Base-by-base conservation (phyloP, 768 basidiomycete genomes). In the Mycena albidolilacea region DNA sequence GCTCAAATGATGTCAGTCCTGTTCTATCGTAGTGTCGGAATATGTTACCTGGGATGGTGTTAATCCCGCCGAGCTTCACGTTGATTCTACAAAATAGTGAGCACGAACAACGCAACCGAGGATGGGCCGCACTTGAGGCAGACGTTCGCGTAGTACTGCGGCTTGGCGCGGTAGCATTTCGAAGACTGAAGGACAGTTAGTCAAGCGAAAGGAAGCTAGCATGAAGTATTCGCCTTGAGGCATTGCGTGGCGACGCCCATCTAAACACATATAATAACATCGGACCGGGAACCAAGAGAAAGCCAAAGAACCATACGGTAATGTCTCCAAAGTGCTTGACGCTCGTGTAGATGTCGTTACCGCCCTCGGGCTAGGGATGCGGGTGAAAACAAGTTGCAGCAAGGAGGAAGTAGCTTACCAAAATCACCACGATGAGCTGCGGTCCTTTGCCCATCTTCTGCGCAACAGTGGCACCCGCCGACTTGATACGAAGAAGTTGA, bases 131-230 rank as follows among this genome's bases (percentile, higher is more conserved):
- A 95, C 94, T 95, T 95, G 46, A 95, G 80, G 75, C 89, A 90
- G 7, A 95, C 92, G 72, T 95, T 96, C 0, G 94, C 94, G 71
- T 87, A 95, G 76, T 95, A 96, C 74, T 95, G 95, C 92, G 88
- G 81, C 71, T 91, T 94, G 0, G 92, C 94, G 7, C 87, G 83
- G 74, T 81, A 86, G 77, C 92, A 93, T 76, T 95, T 94, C 7
- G 79, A 81, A 17, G 86, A 85, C 79, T 93, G 94, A 76, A 95
- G 76, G 0, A 17, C 30, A 30, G 30, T 30, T 30, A 3, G 30
- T 30, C 30, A 30, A 30, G 3, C 30, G 30, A 4, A 30, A 30
- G 30, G 30, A 30, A 30, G 30, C 30, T 3, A 30, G 30, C 30
- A 30, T 30, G 30, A 30, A 30, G 30, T 30, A 46, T 17, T 46